Percentiles rank a stretch among this genome's conserved stretches.
Conservation (phyloP, 2,329 filamentous ascomycete species). For the Talaromyces marneffei region DNA sequence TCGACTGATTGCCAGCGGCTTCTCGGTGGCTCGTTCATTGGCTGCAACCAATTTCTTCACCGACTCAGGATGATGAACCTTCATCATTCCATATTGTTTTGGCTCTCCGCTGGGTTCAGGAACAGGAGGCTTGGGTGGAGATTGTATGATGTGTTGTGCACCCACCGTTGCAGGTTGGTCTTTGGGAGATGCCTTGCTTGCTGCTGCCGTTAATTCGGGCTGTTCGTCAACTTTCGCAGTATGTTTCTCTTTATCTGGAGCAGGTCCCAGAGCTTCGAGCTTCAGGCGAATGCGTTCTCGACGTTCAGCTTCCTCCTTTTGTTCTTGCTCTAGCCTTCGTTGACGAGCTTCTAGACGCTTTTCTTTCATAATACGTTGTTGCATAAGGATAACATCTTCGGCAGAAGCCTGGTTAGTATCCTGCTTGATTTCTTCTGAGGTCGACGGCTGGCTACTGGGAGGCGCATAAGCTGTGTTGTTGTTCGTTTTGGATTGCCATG, state of each 20-base stretch:
- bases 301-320: conserved; percentile 52
- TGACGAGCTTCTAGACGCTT: conserved; percentile 53
- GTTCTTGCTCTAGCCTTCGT: conserved; percentile 49
- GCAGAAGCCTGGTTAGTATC: conserved; percentile 19
- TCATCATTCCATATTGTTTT: conserved; percentile 59
- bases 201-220: conserved; percentile 19
- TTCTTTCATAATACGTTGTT: conserved; percentile 57
- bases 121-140: conserved; percentile 55
- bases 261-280: conserved; percentile 48
- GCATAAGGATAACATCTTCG: conserved; percentile 46
- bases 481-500: conserved; percentile 27
- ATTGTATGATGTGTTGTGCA: conserved; percentile 36
- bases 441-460: conserved; percentile 18
- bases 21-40: conserved; percentile 32
- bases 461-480: conserved; percentile 26
- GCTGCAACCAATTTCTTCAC: conserved; percentile 42
- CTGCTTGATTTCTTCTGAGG: conserved; percentile 11
- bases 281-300: conserved; percentile 54
- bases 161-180: background rate
- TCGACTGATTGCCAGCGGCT: conserved; percentile 23
- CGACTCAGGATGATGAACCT: conserved; percentile 53
- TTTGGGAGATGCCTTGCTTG: conserved; percentile 15
- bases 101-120: conserved; percentile 53
- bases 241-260: conserved; percentile 27
- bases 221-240: conserved; percentile 24